Conservation (phyloP, 257 asterid species). For the Rauvolfia tetraphylla region DNA sequence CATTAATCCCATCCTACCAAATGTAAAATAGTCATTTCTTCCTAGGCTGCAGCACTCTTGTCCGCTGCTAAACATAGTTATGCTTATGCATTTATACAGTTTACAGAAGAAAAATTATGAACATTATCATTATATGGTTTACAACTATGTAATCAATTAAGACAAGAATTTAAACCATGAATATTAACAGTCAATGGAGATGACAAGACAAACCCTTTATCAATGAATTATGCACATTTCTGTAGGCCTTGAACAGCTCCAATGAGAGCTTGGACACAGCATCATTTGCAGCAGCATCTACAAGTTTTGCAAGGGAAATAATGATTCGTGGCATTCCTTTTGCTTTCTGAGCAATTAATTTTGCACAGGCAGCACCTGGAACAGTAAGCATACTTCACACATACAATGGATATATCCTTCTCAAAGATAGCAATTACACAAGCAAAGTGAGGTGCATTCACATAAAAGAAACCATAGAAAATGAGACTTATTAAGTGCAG, state of each 20-base stretch:
- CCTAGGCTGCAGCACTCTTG: no score
- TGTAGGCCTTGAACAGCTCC: constrained; percentile 57
- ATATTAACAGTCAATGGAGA: constrained; percentile 11
- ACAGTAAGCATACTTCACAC: no score
- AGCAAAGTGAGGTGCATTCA: not conserved
- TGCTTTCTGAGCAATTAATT: constrained; percentile 76
- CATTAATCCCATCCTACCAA: no score
- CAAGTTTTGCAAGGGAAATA: constrained; percentile 59
- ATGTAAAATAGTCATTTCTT: no score
- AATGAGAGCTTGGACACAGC: constrained; percentile 65
- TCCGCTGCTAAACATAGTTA: no score
- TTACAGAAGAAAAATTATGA: no score
- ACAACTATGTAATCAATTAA: not conserved
- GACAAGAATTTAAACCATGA: not conserved
- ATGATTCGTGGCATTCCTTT: constrained; percentile 89
- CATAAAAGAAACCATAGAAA: not conserved
- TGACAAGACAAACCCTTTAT: constrained; percentile 49
- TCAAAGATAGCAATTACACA: not conserved
- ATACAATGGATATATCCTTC: not conserved
- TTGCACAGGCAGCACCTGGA: constrained; percentile 68
- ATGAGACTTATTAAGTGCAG: not conserved
- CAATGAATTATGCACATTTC: constrained; percentile 42
- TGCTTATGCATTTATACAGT: no score
- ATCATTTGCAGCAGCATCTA: constrained; percentile 58
- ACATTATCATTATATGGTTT: no score